Evolutionary conservation across 2,329 filamentous ascomycete species (phyloP).

Genomic region (Ophiostoma ulmi): DNA sequence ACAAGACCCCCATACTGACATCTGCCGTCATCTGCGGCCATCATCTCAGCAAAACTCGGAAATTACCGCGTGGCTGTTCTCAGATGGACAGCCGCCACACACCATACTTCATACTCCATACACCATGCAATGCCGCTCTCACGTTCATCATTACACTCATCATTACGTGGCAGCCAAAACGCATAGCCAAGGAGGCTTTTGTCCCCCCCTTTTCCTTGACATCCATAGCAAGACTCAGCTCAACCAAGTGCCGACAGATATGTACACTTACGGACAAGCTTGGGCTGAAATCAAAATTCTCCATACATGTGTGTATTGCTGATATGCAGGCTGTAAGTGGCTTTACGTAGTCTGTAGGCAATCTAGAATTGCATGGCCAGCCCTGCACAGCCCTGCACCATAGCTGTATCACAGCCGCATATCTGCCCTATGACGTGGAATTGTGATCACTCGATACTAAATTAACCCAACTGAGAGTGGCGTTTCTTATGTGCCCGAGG

Average conservation of each 20-base stretch:
- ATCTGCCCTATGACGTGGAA: not conserved
- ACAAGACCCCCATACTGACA: too few relatives aligned
- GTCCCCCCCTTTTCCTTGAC: not conserved
- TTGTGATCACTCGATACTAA: not conserved
- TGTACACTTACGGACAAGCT: constrained; percentile 8
- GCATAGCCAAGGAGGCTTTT: not conserved
- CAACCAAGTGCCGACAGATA: not conserved
- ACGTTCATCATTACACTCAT: not conserved
- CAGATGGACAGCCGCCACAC: not conserved
- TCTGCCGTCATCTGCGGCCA: too few relatives aligned
- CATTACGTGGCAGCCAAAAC: not conserved
- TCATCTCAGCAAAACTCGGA: not conserved
- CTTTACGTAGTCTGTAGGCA: too few relatives aligned
- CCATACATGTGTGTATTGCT: not conserved
- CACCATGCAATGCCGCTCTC: not conserved
- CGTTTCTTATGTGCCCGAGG: not conserved
- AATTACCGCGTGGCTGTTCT: not conserved
- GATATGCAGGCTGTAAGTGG: not conserved
- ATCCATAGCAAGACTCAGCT: not conserved
- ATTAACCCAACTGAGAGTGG: too few relatives aligned
- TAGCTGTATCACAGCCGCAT: not conserved
- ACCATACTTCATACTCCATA: too few relatives aligned
- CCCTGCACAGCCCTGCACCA: not conserved
- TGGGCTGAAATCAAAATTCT: not conserved
- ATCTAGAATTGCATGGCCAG: not conserved